phyloP scores from a whole-genome alignment of 768 basidiomycete genomes.

The Paxillus ammoniavirescens region DNA sequence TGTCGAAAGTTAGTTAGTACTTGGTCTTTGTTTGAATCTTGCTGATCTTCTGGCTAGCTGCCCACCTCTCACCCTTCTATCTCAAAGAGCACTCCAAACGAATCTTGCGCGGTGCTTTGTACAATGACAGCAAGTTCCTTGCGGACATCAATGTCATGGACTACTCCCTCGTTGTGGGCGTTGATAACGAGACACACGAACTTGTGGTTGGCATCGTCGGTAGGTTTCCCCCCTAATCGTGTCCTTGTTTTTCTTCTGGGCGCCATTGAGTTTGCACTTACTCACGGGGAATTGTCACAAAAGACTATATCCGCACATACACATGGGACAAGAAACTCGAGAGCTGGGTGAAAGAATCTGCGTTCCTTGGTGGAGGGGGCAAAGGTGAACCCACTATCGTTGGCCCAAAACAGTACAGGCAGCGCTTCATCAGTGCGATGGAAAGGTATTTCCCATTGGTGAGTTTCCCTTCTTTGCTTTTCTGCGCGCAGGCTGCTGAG shows the following conservation, averaged over 20 bases:
- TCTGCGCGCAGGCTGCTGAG: not conserved
- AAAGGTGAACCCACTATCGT: constrained; percentile 95
- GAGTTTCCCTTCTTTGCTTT: constrained; percentile 22
- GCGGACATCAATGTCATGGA: constrained; percentile 97
- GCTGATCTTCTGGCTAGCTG: constrained; percentile 46
- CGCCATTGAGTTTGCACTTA: not conserved
- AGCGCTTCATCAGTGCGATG: constrained; percentile 84
- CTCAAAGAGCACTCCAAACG: constrained; percentile 96
- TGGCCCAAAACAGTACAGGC: constrained; percentile 91
- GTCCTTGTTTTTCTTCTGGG: too few species aligned
- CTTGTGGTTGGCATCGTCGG: constrained; percentile 97
- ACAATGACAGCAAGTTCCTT: constrained; percentile 94
- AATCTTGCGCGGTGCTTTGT: constrained; percentile 85
- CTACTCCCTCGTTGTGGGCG: constrained; percentile 93
- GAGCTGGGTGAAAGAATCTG: constrained; percentile 96
- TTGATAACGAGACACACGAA: constrained; percentile 86
- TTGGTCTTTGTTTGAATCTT: not conserved
- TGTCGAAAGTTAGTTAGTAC: constrained; percentile 64
- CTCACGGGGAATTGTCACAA: constrained; percentile 3
- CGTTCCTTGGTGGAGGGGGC: constrained; percentile 79
- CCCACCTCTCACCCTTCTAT: constrained; percentile 87
- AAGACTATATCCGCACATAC: constrained; percentile 93
- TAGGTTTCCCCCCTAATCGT: constrained; percentile 38
- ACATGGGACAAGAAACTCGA: constrained; percentile 99
- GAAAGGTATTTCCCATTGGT: constrained; percentile 88